Conservation (phyloP, 2,329 filamentous ascomycete species). For the Chaetomium sp. region DNA sequence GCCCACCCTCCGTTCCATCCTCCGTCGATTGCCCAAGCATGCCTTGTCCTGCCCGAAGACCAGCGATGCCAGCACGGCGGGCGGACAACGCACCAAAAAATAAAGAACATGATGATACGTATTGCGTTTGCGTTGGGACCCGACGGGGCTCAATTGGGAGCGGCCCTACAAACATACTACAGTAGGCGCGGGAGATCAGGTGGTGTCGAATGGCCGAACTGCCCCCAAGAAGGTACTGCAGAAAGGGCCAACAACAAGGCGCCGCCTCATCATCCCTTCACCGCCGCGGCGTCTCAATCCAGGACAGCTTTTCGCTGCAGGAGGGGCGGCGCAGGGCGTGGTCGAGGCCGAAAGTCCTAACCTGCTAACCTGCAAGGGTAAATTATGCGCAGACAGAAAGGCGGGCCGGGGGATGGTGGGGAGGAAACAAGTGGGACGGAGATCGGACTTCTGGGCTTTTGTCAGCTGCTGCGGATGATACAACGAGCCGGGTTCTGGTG, state of each 20-base stretch:
- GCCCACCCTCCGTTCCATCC: not conserved
- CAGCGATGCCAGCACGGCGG: not conserved
- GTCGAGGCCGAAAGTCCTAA: conserved; percentile 12
- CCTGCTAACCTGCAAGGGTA: conserved; percentile 17
- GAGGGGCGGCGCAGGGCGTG: conserved; percentile 17
- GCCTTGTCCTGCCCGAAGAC: not conserved
- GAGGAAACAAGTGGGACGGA: not conserved
- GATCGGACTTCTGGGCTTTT: conserved; percentile 23
- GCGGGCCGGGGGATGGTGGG: conserved; percentile 6
- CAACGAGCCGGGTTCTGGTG: conserved; percentile 23
- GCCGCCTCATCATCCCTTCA: conserved; percentile 6
- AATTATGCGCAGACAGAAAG: conserved; percentile 6
- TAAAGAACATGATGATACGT: conserved; percentile 5
- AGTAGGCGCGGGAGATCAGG: conserved; percentile 5
- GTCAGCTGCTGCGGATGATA: conserved; percentile 26
- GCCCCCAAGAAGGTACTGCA: conserved; percentile 7
- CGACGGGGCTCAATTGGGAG: conserved; percentile 7
- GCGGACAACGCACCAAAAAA: conserved; percentile 4
- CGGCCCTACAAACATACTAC: conserved; percentile 4
- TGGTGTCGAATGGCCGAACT: conserved; percentile 14
- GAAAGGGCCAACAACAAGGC: not conserved
- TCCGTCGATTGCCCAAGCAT: not conserved
- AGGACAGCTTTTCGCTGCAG: conserved; percentile 1
- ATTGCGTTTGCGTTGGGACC: conserved; percentile 8
- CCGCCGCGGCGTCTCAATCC: conserved; percentile 20